Percentiles rank a stretch among this genome's conserved stretches.
Conservation (phyloP, 2,329 filamentous ascomycete genomes). For the Talaromyces amestolkiae region DNA sequence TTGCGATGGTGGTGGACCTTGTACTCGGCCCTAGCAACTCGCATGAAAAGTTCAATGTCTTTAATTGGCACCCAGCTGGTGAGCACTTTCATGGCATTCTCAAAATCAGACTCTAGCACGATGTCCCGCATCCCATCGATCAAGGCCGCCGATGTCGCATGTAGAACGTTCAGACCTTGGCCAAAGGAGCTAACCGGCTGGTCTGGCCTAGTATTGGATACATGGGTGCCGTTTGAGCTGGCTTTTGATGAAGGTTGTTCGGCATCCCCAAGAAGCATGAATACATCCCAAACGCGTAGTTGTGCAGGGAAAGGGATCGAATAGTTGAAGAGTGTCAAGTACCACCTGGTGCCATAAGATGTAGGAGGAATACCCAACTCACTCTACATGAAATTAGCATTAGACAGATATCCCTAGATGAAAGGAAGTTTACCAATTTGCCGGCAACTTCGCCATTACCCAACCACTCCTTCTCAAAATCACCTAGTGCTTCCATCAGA, state of each 20-base stretch:
- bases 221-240: background rate
- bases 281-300: constrained; percentile 95
- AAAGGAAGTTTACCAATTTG: constrained; percentile 65
- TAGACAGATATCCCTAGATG: background rate
- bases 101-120: constrained; percentile 88
- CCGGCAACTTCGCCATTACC: constrained; percentile 70
- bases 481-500: constrained; percentile 77
- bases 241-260: constrained; percentile 42
- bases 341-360: constrained; percentile 96
- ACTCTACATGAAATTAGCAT: constrained; percentile 47
- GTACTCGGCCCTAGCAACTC: constrained; percentile 83
- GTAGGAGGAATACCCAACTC: constrained; percentile 80
- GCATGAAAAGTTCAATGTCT: constrained; percentile 91
- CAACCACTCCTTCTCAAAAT: constrained; percentile 85
- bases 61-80: constrained; percentile 92
- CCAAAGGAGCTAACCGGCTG: constrained; percentile 43
- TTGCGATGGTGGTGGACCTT: constrained; percentile 60
- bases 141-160: constrained; percentile 83
- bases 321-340: constrained; percentile 95
- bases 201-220: constrained; percentile 2
- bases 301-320: constrained; percentile 93
- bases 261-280: constrained; percentile 84
- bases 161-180: constrained; percentile 77
- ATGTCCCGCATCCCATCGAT: constrained; percentile 89
- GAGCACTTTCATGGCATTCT: constrained; percentile 95